Conservation (phyloP, 164 flowering plant genomes). For the Nymphaea thermarum region DNA sequence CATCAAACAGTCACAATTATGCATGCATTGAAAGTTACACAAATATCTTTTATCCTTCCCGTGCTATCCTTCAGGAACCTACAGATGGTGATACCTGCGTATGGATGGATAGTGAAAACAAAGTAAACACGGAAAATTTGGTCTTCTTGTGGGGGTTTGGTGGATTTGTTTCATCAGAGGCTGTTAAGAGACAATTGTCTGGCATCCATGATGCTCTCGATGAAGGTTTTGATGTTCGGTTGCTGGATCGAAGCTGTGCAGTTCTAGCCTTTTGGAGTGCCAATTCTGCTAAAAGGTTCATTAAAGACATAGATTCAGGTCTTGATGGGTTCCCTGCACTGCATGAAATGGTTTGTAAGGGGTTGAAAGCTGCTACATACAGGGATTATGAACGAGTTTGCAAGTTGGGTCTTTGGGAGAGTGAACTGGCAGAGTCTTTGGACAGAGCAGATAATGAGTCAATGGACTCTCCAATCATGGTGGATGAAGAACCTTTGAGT, state of each 20-base stretch:
- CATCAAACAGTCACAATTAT: constrained; percentile 3
- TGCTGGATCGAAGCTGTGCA: constrained; percentile 66
- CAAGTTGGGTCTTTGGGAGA: constrained; percentile 38
- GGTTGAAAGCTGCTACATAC: constrained; percentile 53
- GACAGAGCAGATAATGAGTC: constrained; percentile 32
- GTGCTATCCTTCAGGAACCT: constrained; percentile 16
- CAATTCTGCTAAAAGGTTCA: constrained; percentile 30
- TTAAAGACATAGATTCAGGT: constrained; percentile 29
- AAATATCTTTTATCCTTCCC: constrained; percentile 28
- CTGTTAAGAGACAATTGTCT: constrained; percentile 31
- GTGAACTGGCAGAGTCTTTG: constrained; percentile 45
- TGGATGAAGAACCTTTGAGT: neutral
- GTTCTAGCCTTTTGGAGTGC: constrained; percentile 48
- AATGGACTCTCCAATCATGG: neutral
- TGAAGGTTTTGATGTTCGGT: constrained; percentile 49
- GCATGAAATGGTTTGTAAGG: constrained; percentile 47
- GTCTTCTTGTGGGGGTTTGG: constrained; percentile 79
- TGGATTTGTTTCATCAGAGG: constrained; percentile 29
- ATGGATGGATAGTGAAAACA: constrained; percentile 25
- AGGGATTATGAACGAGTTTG: constrained; percentile 45
- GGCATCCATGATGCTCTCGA: constrained; percentile 37
- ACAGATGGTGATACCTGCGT: constrained; percentile 21
- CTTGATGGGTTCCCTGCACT: constrained; percentile 19
- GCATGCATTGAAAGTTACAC: constrained; percentile 21
- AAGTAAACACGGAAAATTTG: constrained; percentile 33